A percentile compares a stretch with the other conserved stretches of the same genome.
Conservation (phyloP, 2,329 filamentous ascomycete genomes). For the Ophiostoma perfectum region DNA sequence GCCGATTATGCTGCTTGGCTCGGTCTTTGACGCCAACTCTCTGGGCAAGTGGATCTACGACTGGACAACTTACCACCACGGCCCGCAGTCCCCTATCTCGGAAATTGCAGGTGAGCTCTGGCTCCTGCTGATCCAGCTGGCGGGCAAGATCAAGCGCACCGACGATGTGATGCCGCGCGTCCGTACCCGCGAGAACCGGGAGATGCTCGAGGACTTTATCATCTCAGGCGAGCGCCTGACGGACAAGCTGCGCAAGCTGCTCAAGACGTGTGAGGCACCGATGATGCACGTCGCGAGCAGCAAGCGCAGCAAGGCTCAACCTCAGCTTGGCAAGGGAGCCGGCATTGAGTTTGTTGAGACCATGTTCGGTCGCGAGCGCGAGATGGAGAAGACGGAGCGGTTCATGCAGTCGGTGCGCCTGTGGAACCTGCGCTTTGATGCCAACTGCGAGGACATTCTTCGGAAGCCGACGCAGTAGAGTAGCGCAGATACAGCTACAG, state of each 20-base stretch:
- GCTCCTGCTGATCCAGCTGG: conserved; percentile 88
- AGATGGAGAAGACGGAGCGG: conserved; percentile 84
- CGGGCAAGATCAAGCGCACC: conserved; percentile 87
- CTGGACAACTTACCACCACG: conserved; percentile 92
- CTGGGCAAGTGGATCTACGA: conserved; percentile 99
- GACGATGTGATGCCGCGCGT: conserved; percentile 72
- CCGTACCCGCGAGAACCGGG: conserved; percentile 64
- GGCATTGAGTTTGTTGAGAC: conserved; percentile 94
- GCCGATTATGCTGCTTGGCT: conserved; percentile 88
- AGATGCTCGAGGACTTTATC: conserved; percentile 86
- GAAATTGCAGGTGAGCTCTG: conserved; percentile 93
- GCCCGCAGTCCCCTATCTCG: conserved; percentile 73
- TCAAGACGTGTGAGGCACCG: conserved; percentile 86
- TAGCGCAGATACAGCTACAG: background rate
- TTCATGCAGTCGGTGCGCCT: conserved; percentile 83
- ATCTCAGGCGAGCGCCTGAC: conserved; percentile 81
- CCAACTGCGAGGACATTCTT: conserved; percentile 90
- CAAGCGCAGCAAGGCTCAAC: conserved; percentile 59
- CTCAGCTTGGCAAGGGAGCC: conserved; percentile 81
- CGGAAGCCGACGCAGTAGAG: conserved; percentile 51
- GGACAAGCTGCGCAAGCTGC: conserved; percentile 74
- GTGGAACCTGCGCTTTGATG: conserved; percentile 92
- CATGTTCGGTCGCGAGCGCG: conserved; percentile 85
- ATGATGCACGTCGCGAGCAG: conserved; percentile 78
- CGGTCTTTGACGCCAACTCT: conserved; percentile 95